A percentile compares a stretch with the other conserved stretches of the same genome.
phyloP scores from a whole-genome alignment of 2,329 filamentous ascomycete species.

The Pseudocercospora fijiensis region DNA sequence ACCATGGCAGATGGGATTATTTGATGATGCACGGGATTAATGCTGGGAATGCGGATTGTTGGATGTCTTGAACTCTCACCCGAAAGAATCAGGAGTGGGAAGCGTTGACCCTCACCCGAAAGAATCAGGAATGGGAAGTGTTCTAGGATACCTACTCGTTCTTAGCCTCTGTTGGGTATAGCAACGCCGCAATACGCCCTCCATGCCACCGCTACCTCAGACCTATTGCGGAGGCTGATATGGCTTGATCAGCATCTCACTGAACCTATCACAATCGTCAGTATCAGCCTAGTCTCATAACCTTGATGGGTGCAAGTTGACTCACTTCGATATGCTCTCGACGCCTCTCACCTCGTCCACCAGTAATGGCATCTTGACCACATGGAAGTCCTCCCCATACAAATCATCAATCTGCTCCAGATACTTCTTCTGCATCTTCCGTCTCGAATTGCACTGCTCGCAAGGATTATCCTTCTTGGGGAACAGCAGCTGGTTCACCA shows the following conservation, averaged over 20 bases:
- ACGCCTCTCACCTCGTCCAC: slow-evolving; percentile 95
- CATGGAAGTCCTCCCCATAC: slow-evolving; percentile 95
- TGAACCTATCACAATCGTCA: slow-evolving; percentile 56
- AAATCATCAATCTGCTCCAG: slow-evolving; percentile 97
- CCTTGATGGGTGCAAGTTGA: slow-evolving; percentile 13
- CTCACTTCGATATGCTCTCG: slow-evolving; percentile 77
- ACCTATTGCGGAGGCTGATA: slow-evolving; percentile 62
- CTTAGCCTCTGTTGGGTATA: background rate
- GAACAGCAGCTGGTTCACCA: slow-evolving; percentile 96
- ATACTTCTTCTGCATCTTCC: slow-evolving; percentile 99
- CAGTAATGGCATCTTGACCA: slow-evolving; percentile 95
- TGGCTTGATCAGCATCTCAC: slow-evolving; percentile 76
- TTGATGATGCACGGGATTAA: slow-evolving; percentile 17
- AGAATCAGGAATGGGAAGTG: background rate
- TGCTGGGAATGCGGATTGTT: background rate
- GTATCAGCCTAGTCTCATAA: slow-evolving; percentile 1
- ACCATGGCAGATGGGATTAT: slow-evolving; percentile 18
- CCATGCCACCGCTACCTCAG: background rate
- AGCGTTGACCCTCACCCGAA: background rate
- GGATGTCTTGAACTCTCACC: background rate
- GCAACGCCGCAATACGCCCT: background rate
- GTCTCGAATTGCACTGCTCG: slow-evolving; percentile 89
- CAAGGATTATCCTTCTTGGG: slow-evolving; percentile 81
- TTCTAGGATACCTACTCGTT: background rate
- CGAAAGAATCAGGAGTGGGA: background rate